Evolutionary conservation across 306 rosid genomes (phyloP).

Genomic region (Calophaca sinica): DNA sequence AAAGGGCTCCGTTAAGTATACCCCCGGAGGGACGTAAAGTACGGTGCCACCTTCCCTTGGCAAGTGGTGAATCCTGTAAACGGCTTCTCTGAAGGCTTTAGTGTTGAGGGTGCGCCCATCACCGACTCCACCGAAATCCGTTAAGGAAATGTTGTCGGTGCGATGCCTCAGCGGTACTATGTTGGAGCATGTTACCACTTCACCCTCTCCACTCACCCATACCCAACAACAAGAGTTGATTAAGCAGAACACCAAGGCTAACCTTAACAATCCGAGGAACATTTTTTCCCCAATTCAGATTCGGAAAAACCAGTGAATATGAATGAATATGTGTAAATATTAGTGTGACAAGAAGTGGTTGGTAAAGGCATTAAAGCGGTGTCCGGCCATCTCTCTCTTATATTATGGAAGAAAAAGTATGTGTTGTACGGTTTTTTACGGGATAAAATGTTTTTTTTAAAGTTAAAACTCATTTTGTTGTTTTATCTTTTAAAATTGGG

Average conservation of each 20-base stretch:
- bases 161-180: constrained; percentile 66
- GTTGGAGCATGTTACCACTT: constrained; percentile 67
- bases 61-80: constrained; percentile 68
- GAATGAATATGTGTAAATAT: too few species aligned
- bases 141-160: constrained; percentile 64
- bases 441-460: too few species aligned
- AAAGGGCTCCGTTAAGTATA: constrained; percentile 74
- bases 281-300: not conserved
- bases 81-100: constrained; percentile 71
- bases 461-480: too few species aligned
- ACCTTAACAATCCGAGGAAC: not conserved
- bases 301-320: too few species aligned
- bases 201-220: constrained; percentile 19
- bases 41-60: constrained; percentile 70
- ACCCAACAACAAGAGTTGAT: not conserved
- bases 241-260: not conserved
- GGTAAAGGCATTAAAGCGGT: too few species aligned
- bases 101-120: constrained; percentile 81
- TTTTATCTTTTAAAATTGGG: too few species aligned
- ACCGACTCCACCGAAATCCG: constrained; percentile 77
- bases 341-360: too few species aligned
- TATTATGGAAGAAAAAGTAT: too few species aligned
- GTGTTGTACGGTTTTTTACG: too few species aligned
- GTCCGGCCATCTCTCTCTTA: too few species aligned
- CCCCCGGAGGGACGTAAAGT: constrained; percentile 84